These are phyloP conservation scores for Fusarium foetens DNA, from an alignment of 2,329 filamentous ascomycete species.

Conservation along the genomic window DNA sequence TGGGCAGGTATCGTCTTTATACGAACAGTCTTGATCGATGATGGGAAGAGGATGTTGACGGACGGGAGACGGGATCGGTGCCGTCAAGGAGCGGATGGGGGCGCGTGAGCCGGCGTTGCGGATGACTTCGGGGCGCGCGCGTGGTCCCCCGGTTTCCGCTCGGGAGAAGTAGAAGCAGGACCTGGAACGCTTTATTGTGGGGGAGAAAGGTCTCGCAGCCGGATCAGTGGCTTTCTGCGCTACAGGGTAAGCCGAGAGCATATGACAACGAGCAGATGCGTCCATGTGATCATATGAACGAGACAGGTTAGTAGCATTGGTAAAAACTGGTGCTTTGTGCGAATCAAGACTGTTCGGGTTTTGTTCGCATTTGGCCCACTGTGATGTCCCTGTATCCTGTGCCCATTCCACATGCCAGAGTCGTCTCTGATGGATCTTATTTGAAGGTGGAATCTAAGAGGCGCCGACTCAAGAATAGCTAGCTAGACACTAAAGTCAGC, in stretches of 20 bases:
- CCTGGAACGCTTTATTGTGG: conserved; percentile 34
- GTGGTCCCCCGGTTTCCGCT: conserved; percentile 39
- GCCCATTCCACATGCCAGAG: background rate
- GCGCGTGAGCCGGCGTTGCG: conserved; percentile 47
- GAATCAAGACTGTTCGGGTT: background rate
- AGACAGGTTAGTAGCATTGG: background rate
- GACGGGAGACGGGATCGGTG: conserved; percentile 24
- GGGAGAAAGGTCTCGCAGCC: conserved; percentile 11
- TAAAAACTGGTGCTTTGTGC: background rate
- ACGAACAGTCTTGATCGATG: conserved; percentile 3
- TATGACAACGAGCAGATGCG: background rate
- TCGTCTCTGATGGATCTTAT: background rate
- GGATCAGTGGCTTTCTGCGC: background rate
- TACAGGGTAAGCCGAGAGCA: conserved; percentile 16
- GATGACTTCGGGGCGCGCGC: conserved; percentile 47
- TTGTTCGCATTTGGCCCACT: background rate
- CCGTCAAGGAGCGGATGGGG: conserved; percentile 36
- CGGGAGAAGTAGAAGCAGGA: conserved; percentile 21
- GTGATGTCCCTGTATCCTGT: background rate
- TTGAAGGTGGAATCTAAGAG: background rate
- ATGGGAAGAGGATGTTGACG: conserved; percentile 10
- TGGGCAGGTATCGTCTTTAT: conserved; percentile 28
- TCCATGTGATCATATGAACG: background rate
- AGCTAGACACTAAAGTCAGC: background rate
- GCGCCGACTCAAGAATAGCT: background rate